Conservation (phyloP, 2,329 filamentous ascomycete species). For the Cordyceps sp. region DNA sequence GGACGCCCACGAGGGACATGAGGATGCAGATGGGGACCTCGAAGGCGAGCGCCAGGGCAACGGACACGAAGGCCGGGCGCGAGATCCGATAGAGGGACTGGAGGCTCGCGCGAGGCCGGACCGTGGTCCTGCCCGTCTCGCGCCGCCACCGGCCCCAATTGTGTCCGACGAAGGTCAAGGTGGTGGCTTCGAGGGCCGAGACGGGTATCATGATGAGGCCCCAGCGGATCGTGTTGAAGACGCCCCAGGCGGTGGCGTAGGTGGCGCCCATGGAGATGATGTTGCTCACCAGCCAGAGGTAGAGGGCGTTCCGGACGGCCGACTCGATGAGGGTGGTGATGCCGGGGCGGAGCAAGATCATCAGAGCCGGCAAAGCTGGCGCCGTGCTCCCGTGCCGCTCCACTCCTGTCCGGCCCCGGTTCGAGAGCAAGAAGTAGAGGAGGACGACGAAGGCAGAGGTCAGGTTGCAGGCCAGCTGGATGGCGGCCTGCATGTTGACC, state of each 20-base stretch:
- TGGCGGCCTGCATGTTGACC: slow-evolving; percentile 46
- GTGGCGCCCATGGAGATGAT: slow-evolving; percentile 46
- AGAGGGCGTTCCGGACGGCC: slow-evolving; percentile 49
- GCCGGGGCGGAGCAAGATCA: slow-evolving; percentile 37
- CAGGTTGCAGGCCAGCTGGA: slow-evolving; percentile 45
- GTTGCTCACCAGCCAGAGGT: slow-evolving; percentile 51
- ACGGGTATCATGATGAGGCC: slow-evolving; percentile 61
- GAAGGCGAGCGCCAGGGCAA: slow-evolving; percentile 33
- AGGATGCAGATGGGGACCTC: slow-evolving; percentile 48
- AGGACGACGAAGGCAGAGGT: slow-evolving; percentile 37
- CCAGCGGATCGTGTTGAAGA: slow-evolving; percentile 62
- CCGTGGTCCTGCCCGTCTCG: slow-evolving; percentile 7
- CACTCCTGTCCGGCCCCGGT: neutral
- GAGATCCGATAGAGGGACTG: slow-evolving; percentile 19
- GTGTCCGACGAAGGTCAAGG: slow-evolving; percentile 50
- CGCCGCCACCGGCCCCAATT: slow-evolving; percentile 39
- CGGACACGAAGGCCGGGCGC: slow-evolving; percentile 35
- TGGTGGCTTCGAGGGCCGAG: slow-evolving; percentile 46
- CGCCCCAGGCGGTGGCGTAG: slow-evolving; percentile 57
- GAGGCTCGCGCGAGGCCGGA: slow-evolving; percentile 6
- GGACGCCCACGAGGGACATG: slow-evolving; percentile 40
- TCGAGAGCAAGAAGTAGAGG: slow-evolving; percentile 36
- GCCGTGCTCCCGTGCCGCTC: too few species aligned
- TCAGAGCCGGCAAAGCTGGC: slow-evolving; percentile 26
- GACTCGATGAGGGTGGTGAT: slow-evolving; percentile 46